phyloP scores from a whole-genome alignment of 306 rosid genomes.

The Benincasa hispida region DNA sequence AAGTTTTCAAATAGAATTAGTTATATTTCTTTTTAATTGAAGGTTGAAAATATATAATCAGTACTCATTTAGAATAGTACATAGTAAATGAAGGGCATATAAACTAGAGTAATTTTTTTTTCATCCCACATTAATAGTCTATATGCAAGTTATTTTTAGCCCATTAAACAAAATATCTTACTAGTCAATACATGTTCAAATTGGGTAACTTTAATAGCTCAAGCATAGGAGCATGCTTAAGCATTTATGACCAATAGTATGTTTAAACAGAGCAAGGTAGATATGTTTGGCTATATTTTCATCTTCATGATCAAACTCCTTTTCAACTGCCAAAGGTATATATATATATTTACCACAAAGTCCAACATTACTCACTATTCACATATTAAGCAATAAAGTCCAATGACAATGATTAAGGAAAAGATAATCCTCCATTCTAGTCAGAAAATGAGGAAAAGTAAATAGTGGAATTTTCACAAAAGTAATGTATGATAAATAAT shows the following conservation, averaged over 20 bases:
- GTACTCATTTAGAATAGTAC: too few relatives aligned
- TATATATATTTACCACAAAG: not conserved
- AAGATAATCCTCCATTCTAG: not conserved
- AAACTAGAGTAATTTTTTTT: not conserved
- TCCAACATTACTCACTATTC: too few relatives aligned
- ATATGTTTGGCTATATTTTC: not conserved
- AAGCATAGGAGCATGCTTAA: not conserved
- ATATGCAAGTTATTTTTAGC: not conserved
- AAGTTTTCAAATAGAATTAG: too few relatives aligned
- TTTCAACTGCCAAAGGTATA: not conserved
- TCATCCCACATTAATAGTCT: not conserved
- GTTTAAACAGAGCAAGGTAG: not conserved
- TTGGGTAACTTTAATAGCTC: not conserved
- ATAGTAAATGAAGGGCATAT: not conserved
- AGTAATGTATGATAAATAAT: not conserved
- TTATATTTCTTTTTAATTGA: not conserved
- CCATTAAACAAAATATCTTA: not conserved
- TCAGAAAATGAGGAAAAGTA: not conserved
- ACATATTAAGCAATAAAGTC: not conserved
- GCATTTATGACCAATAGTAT: not conserved
- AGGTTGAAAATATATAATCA: not conserved
- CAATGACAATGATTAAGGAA: not conserved
- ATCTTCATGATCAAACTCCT: not conserved
- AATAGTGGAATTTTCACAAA: not conserved
- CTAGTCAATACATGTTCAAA: not conserved